A percentile compares a stretch with the other conserved stretches of the same genome.
These are phyloP conservation scores for Trichoderma afroharzianum DNA, from an alignment of 2,329 filamentous ascomycete genomes.

Conservation along the genomic window DNA sequence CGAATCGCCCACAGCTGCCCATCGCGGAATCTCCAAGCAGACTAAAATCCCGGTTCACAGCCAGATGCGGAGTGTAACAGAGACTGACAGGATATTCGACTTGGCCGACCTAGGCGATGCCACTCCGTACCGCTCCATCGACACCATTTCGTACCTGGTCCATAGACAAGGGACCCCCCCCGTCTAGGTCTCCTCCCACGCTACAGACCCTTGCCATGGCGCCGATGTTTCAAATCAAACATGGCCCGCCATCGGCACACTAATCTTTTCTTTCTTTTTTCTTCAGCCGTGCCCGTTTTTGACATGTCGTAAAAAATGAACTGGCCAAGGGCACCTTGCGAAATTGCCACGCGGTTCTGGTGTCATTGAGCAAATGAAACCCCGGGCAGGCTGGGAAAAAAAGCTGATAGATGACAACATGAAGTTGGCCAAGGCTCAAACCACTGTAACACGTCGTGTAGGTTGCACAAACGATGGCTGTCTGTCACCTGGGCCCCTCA, in stretches of 20 bases:
- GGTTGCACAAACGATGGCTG: neutral
- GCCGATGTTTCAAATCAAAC: conserved; percentile 13
- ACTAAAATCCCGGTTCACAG: neutral
- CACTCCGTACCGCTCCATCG: neutral
- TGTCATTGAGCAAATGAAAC: neutral
- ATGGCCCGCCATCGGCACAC: conserved; percentile 11
- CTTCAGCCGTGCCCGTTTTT: neutral
- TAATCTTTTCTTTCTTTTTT: neutral
- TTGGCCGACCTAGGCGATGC: neutral
- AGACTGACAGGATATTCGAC: neutral
- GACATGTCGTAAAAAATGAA: neutral
- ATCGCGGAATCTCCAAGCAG: neutral
- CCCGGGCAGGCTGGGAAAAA: neutral
- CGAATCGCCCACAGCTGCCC: neutral
- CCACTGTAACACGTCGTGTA: neutral
- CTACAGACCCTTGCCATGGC: conserved; percentile 3
- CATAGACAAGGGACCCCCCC: neutral
- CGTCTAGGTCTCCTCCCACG: neutral
- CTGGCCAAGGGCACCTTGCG: neutral
- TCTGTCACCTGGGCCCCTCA: neutral
- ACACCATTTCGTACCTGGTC: neutral
- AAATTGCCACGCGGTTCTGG: conserved; percentile 5
- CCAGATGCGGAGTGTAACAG: neutral
- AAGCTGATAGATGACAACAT: neutral
- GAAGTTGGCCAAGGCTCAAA: neutral